Evolutionary conservation across 495 filamentous ascomycete genomes (phyloP).

Genomic region (Daldinia loculata): DNA sequence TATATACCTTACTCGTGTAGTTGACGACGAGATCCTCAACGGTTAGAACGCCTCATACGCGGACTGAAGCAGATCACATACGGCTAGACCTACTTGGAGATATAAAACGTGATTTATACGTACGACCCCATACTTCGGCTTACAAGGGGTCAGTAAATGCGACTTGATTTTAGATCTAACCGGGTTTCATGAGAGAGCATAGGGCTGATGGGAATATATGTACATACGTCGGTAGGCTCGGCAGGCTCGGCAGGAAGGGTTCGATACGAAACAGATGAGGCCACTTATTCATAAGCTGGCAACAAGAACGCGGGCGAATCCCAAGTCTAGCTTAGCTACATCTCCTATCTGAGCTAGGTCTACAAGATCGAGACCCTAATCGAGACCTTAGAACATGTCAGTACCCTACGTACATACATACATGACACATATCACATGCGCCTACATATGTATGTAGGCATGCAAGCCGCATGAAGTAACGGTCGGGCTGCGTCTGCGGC

Average conservation of each 20-base stretch:
- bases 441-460: conserved; percentile 22
- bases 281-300: background rate
- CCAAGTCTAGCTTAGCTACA: conserved; percentile 2
- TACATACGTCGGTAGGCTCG: background rate
- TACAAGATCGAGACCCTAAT: conserved; percentile 5
- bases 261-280: background rate
- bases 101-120: conserved; percentile 3
- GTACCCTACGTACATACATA: conserved; percentile 22
- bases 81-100: background rate
- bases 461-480: conserved; percentile 36
- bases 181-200: background rate
- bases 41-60: background rate
- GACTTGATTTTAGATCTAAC: background rate
- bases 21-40: background rate
- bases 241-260: background rate
- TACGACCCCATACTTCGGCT: background rate
- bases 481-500: conserved; percentile 32
- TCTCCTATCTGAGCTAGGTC: background rate
- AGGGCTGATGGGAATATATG: background rate
- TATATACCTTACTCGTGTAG: background rate
- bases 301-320: conserved; percentile 18
- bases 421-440: conserved; percentile 9
- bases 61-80: background rate
- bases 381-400: conserved; percentile 13
- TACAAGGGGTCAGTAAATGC: background rate